Evolutionary conservation across 1,139 yeast genomes (phyloP).

Genomic region (Williopsis jadinii): DNA sequence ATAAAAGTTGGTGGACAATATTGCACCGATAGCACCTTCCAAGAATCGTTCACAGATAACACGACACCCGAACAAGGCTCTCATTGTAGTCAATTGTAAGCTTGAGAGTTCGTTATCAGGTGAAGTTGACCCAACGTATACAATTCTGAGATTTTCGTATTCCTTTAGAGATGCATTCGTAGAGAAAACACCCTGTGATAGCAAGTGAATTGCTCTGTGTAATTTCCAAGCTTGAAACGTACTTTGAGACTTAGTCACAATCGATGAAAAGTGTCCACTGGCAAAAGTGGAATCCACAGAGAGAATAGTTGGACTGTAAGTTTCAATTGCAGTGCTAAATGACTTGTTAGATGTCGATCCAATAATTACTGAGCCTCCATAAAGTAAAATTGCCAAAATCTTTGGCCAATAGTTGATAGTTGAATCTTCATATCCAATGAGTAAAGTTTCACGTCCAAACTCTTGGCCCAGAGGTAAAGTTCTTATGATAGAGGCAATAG

Average conservation of each 20-base stretch:
- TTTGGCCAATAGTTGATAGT: conserved; percentile 28
- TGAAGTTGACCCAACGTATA: conserved; percentile 27
- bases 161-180: conserved; percentile 22
- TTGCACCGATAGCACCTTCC: conserved; percentile 47
- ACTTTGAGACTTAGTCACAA: background rate
- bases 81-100: conserved; percentile 33
- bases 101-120: conserved; percentile 21
- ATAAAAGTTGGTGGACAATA: conserved; percentile 50
- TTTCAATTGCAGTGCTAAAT: conserved; percentile 2
- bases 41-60: conserved; percentile 46
- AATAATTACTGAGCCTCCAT: conserved; percentile 29
- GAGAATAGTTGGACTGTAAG: conserved; percentile 12
- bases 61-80: conserved; percentile 43
- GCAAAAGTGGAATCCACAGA: conserved; percentile 3
- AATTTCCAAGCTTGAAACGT: conserved; percentile 13
- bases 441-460: conserved; percentile 36
- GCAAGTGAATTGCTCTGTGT: conserved; percentile 29
- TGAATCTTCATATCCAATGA: conserved; percentile 28
- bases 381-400: conserved; percentile 25
- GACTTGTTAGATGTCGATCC: background rate
- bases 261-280: conserved; percentile 1
- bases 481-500: conserved; percentile 55
- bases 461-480: conserved; percentile 45
- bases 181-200: conserved; percentile 35
- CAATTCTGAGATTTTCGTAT: conserved; percentile 29